phyloP scores from a whole-genome alignment of 306 rosid species.

The Pueraria montana region DNA sequence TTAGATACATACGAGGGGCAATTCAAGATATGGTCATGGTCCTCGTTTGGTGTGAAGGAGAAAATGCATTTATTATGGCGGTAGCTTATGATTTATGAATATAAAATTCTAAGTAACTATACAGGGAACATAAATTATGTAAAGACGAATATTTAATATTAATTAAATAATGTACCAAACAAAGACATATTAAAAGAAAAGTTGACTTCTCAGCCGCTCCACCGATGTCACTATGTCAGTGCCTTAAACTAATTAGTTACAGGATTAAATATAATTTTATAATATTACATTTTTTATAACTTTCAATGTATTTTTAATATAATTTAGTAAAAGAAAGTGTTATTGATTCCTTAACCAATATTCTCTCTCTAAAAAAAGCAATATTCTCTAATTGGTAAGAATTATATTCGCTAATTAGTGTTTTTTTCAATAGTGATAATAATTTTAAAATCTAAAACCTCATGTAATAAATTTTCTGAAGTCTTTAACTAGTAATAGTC shows the following conservation, averaged over 20 bases:
- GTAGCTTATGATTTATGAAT: not conserved
- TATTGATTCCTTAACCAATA: too few species aligned
- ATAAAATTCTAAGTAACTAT: not conserved
- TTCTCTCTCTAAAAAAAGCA: too few species aligned
- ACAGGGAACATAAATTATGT: not conserved
- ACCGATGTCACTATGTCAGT: not conserved
- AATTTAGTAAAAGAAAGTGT: too few species aligned
- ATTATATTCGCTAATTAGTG: too few species aligned
- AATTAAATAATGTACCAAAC: not conserved
- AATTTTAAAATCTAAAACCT: not conserved
- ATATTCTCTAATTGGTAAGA: too few species aligned
- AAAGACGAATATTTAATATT: not conserved
- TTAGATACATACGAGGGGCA: not conserved
- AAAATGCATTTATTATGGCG: not conserved
- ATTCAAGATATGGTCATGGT: constrained; percentile 10
- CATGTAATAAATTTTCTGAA: not conserved
- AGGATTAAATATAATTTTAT: not conserved
- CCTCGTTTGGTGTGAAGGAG: constrained; percentile 18
- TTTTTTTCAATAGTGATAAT: not conserved
- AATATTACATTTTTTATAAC: too few species aligned
- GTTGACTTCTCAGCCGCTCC: not conserved
- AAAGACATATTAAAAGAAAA: not conserved
- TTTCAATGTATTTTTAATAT: too few species aligned
- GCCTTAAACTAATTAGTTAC: not conserved
- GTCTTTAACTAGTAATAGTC: not conserved